Evolutionary conservation across 139 green algal species (phyloP), one percentile per base, ranked within the genome.

Genomic region (Closterium sp.): DNA sequence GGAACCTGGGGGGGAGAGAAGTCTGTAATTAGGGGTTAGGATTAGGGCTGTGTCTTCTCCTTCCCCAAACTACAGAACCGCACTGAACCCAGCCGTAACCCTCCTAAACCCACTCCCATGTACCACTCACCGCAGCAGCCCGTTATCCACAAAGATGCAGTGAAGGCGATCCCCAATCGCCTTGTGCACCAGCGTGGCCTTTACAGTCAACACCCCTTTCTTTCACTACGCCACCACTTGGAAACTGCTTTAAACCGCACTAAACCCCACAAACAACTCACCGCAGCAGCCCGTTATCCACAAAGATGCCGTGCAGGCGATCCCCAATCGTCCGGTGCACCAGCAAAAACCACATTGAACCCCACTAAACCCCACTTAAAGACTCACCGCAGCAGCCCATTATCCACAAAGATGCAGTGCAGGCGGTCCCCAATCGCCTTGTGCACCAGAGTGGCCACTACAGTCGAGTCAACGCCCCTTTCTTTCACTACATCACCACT

Each of bases 101-200:
- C 29, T 19, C 5, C 84, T 27, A 7, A 87, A 10, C 4, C 38
- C 6, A 7, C 13, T 9, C 0, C 38, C 5, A 50, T 13, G 0
- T 17, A 42, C 1, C 50, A 24, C 62, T 27, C 1, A 79, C 62
- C 70, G 79, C 22, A 99, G 95, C 73, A 99, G 96, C 17, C 98
- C 98, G 91, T 99, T 99, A 96, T 99, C 98, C 9, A 99, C 98
- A 95, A 99, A 99, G n/a, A 99, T 96, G 93, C 98, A 99, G 96
- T 99, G 98, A 95, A 99, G 96, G 22, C 97, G 94, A 93, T 99
- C 98, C 4, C 97, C 97, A 88, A 99, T 73, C 10, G 88, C 93
- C 87, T 96, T 97, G 97, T 99, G 98, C 79, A 99, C 97, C 70
- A 99, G 95, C 0, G 97, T 98, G 45, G 98, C 98, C 0, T 98